Evolutionary conservation across 2,329 filamentous ascomycete genomes (phyloP), one percentile per base, ranked within the genome.

Genomic region (Xylaria sp.): DNA sequence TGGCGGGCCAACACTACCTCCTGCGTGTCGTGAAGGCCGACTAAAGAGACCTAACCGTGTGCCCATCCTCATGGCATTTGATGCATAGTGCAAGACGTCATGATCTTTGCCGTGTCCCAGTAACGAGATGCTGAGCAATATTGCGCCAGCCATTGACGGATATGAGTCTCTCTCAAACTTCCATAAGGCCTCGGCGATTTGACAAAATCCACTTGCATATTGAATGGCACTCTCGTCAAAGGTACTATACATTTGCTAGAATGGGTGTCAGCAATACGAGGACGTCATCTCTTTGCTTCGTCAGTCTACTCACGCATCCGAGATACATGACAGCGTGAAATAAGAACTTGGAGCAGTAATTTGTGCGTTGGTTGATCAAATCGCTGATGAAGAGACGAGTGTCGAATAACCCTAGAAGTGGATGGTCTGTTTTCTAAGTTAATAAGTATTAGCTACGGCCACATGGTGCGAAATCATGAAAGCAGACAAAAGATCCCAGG

Each of bases 101-200:
- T 82, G 79, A 57, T 82, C 76, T 50, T 76, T 79, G 12, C 81
- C 81, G 20, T 80, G 75, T 2, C 77, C 79, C 31, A 82, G 66
- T 9, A 78, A 76, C 0, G 76, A 78, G 13, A 82, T 56, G 48
- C 81, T 78, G 13, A 83, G 57, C 7, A 83, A 68, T 46, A 78
- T 73, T 2, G 76, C 73, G 3, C 77, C 78, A 1, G 79, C 78
- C 65, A 82, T 74, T 41, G 78, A 76, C 1, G 76, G 51, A 31
- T 74, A 65, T 2, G 76, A 75, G 60, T 76, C 73, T 2, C 68
- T 41, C 20, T 79, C 73, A 1, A 37, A 55, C 2, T 59, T 31
- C 77, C 75, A 79, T 1, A 78, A 57, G 2, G 46, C 64, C 44
- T 80, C 76, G 2, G 80, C 78, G 56, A 76, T 75, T 1, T 67